A percentile compares a stretch with the other conserved stretches of the same genome.
Evolutionary conservation across 371 early-diverging fungal species (phyloP).

Genomic region (Lichtheimia hyalospora): DNA sequence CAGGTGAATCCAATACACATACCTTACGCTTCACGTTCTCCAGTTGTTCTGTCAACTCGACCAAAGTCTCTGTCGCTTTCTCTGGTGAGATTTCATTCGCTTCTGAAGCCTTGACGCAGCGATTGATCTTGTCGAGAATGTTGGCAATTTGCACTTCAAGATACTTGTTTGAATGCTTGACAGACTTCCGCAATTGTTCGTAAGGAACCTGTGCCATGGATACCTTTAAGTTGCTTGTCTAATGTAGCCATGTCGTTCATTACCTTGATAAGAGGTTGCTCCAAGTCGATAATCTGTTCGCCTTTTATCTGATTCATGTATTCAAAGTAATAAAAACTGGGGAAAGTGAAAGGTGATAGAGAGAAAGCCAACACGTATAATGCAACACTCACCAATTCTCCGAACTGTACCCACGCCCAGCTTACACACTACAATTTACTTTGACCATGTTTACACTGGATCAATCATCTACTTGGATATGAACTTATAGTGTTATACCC

Average conservation of each 20-base stretch:
- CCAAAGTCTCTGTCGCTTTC: slow-evolving; percentile 56
- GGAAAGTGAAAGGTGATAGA: no score
- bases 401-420: no score
- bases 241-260: not conserved
- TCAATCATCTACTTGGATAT: no score
- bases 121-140: slow-evolving; percentile 45
- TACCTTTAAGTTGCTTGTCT: not conserved
- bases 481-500: no score
- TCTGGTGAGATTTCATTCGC: slow-evolving; percentile 35
- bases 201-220: slow-evolving; percentile 73
- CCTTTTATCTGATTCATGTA: slow-evolving; percentile 75
- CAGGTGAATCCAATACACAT: no score
- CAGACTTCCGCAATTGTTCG: slow-evolving; percentile 85
- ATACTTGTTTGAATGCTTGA: slow-evolving; percentile 76
- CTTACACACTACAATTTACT: no score
- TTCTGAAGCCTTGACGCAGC: slow-evolving; percentile 31
- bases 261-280: slow-evolving; percentile 89
- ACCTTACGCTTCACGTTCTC: slow-evolving; percentile 76
- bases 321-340: not conserved
- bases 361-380: no score
- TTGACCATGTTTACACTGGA: no score
- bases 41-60: slow-evolving; percentile 65
- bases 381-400: no score
- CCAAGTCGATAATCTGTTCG: slow-evolving; percentile 78
- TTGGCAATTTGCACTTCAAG: slow-evolving; percentile 76